Evolutionary conservation across 768 basidiomycete species (phyloP).

Genomic region (Sutorius australiensis): DNA sequence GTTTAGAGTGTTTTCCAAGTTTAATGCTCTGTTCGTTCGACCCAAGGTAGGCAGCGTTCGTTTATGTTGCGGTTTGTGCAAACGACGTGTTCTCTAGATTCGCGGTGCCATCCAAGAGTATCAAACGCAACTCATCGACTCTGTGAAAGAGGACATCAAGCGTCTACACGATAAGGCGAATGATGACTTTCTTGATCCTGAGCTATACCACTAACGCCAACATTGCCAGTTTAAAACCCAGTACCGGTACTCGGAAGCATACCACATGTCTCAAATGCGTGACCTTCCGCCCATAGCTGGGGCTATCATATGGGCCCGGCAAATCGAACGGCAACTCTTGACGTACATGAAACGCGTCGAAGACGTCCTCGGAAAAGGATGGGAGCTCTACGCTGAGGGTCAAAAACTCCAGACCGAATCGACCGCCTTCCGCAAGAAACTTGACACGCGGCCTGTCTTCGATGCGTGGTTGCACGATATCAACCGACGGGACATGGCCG

Average conservation of each 20-base stretch:
- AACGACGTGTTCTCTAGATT: constrained; percentile 48
- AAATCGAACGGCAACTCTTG: constrained; percentile 93
- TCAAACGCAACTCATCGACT: constrained; percentile 97
- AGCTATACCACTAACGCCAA: constrained; percentile 1
- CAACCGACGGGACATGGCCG: constrained; percentile 86
- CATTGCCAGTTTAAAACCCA: constrained; percentile 81
- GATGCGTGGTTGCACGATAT: constrained; percentile 98
- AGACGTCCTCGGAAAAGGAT: constrained; percentile 95
- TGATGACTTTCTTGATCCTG: background rate
- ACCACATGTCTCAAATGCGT: constrained; percentile 98
- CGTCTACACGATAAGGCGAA: constrained; percentile 85
- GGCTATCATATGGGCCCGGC: constrained; percentile 98
- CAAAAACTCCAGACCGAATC: constrained; percentile 94
- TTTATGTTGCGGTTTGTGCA: background rate
- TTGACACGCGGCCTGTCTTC: constrained; percentile 90
- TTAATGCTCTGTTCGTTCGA: constrained; percentile 93
- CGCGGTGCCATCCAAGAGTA: constrained; percentile 99
- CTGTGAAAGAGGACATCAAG: constrained; percentile 97
- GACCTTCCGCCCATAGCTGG: constrained; percentile 98
- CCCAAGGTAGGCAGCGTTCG: constrained; percentile 64
- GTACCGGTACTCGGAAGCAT: constrained; percentile 93
- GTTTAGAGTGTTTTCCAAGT: constrained; percentile 98
- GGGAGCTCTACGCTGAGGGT: constrained; percentile 99
- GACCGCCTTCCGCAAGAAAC: constrained; percentile 89
- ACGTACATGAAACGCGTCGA: constrained; percentile 99